phyloP scores from a whole-genome alignment of 345 rosid genomes.

The Anacardium occidentale region DNA sequence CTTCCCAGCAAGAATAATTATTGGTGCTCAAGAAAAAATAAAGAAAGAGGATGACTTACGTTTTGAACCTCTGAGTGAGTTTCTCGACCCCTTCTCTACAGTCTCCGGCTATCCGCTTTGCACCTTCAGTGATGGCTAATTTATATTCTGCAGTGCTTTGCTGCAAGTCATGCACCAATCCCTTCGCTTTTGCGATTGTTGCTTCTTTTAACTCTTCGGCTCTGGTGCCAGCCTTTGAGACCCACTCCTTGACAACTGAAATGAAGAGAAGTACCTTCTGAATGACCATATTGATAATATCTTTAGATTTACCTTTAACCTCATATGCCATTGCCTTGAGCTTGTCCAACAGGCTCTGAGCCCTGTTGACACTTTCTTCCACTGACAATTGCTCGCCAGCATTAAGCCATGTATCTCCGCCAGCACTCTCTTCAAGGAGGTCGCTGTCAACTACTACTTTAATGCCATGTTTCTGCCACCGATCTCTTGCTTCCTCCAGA shows the following conservation, averaged over 20 bases:
- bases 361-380: constrained; percentile 61
- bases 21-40: background rate
- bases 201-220: constrained; percentile 31
- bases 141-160: constrained; percentile 46
- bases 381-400: constrained; percentile 49
- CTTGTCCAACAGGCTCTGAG: constrained; percentile 48
- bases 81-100: constrained; percentile 64
- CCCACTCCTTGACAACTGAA: constrained; percentile 46
- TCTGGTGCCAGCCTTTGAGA: constrained; percentile 23
- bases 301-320: constrained; percentile 54
- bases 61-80: constrained; percentile 62
- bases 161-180: constrained; percentile 51
- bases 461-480: constrained; percentile 83
- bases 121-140: constrained; percentile 51
- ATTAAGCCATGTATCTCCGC: constrained; percentile 57
- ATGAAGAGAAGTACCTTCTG: constrained; percentile 44
- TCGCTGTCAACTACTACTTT: constrained; percentile 78
- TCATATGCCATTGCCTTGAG: constrained; percentile 56
- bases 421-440: constrained; percentile 62
- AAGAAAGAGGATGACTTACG: constrained; percentile 18
- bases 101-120: constrained; percentile 58
- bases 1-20: background rate
- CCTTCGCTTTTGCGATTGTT: constrained; percentile 35
- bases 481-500: constrained; percentile 82
- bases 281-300: constrained; percentile 45